Evolutionary conservation across 257 asterid species (phyloP), one percentile per base, ranked within the genome.

Genomic region (Primulina eburnea): DNA sequence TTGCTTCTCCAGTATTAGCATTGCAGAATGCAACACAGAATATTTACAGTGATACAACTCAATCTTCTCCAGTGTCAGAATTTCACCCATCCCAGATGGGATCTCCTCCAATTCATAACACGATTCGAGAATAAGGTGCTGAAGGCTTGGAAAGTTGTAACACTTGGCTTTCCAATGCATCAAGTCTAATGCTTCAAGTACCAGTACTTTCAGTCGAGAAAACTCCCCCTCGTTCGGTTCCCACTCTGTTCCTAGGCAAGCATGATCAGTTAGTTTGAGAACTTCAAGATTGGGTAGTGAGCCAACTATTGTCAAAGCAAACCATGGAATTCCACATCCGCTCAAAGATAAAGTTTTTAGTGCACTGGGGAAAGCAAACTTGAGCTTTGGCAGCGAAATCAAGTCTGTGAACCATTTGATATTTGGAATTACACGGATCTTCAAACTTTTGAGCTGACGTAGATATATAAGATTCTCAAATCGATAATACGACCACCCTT

Each of bases 401-500:
- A 9, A 38, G 14, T 38, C 50, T 9, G 10, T 9, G 4, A 38
- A 38, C 50, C 14, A 38, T 38, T 38, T 38, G 50, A 38, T 38
- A 10, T 1, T 10, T 38, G 50, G 50, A 38, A 38, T 38, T 10
- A 32, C 67, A 43, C 20, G 24, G 10, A 43, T 21, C 9, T 26
- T n/a, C 43, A 7, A 5, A 8, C 10, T 2, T 30, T 3, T 7
- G 3, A 78, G 73, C 4, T 60, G 24, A 1, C 7, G 47, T 6
- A 78, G 64, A 59, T 52, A 1, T 33, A 24, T 37, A 65, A 78
- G 67, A 56, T 38, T 8, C 3, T 75, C 71, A 8, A 69, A 67
- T 5, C 64, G 55, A 24, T 69, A 69, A 5, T 8, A 8, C 0
- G 47, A 64, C 79, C 79, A 70, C 28, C 6, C 52, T 17, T 29